phyloP scores from a whole-genome alignment of 371 early-diverging fungal genomes.

The Mucor irregularis region DNA sequence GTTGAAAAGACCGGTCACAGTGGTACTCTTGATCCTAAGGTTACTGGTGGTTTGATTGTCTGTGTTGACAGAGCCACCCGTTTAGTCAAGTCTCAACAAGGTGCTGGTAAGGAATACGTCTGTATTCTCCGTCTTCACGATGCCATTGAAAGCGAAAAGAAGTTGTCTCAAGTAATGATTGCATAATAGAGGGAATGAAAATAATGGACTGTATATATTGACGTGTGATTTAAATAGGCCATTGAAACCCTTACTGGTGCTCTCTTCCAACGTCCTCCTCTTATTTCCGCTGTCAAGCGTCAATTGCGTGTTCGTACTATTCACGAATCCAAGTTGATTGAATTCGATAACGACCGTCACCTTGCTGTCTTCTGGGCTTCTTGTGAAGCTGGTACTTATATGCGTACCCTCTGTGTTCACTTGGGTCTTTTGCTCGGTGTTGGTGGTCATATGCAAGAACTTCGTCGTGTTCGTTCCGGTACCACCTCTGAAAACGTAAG shows the following conservation, averaged over 20 bases:
- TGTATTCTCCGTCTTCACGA: conserved; percentile 96
- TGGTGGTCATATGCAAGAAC: conserved; percentile 99
- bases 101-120: conserved; percentile 99
- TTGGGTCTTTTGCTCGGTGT: conserved; percentile 96
- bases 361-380: conserved; percentile 97
- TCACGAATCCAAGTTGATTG: conserved; percentile 94
- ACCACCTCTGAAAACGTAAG: conserved; percentile 83
- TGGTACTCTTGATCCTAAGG: conserved; percentile 99
- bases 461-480: conserved; percentile 98
- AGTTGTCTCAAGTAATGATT: conserved; percentile 65
- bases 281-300: conserved; percentile 99
- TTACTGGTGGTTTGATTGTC: conserved; percentile 99
- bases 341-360: conserved; percentile 96
- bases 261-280: conserved; percentile 99
- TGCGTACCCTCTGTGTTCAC: conserved; percentile 99
- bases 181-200: not conserved
- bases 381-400: conserved; percentile 99
- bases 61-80: conserved; percentile 99
- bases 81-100: conserved; percentile 99
- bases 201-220: too few relatives aligned
- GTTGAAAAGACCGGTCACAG: conserved; percentile 99
- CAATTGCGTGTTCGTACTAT: conserved; percentile 99
- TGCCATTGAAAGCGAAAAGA: conserved; percentile 86
- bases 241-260: conserved; percentile 97
- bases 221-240: too few relatives aligned